phyloP scores from a whole-genome alignment of 2,329 filamentous ascomycete genomes.

The Aaosphaeria arxii region DNA sequence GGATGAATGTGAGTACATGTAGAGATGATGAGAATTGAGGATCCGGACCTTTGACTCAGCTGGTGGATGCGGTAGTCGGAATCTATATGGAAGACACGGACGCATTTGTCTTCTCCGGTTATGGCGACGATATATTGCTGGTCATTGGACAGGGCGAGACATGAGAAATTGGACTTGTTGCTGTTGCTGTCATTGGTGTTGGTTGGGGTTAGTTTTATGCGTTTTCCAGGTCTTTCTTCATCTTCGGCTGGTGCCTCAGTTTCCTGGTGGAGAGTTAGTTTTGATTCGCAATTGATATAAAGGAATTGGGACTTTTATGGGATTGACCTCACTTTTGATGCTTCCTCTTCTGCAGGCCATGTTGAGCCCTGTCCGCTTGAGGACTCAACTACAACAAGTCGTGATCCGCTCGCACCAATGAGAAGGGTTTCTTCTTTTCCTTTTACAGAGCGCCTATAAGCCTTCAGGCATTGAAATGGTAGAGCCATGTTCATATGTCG shows the following conservation, averaged over 20 bases:
- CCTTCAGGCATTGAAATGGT: slow-evolving; percentile 42
- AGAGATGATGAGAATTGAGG: neutral
- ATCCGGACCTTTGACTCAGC: slow-evolving; percentile 66
- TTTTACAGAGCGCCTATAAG: slow-evolving; percentile 13
- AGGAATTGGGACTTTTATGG: slow-evolving; percentile 1
- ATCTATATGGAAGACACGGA: slow-evolving; percentile 76
- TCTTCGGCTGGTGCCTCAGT: slow-evolving; percentile 14
- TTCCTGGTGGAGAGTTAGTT: slow-evolving; percentile 7
- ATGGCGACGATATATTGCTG: slow-evolving; percentile 70
- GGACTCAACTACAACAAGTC: slow-evolving; percentile 54
- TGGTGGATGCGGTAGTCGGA: slow-evolving; percentile 60
- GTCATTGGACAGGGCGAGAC: slow-evolving; percentile 62
- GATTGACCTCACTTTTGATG: neutral
- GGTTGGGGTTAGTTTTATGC: slow-evolving; percentile 36
- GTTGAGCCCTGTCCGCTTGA: slow-evolving; percentile 26
- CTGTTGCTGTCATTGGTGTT: slow-evolving; percentile 10
- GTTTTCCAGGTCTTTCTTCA: slow-evolving; percentile 40
- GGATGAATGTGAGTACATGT: slow-evolving; percentile 8
- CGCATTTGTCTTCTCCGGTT: slow-evolving; percentile 86
- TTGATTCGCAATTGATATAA: neutral
- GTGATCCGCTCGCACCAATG: slow-evolving; percentile 70
- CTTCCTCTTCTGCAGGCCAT: slow-evolving; percentile 22
- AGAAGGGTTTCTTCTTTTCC: slow-evolving; percentile 48
- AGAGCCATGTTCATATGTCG: slow-evolving; percentile 20
- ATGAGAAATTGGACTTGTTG: slow-evolving; percentile 62